These are phyloP conservation scores for Clitocybe nebularis DNA, from an alignment of 1,284 basidiomycete genomes.

Conservation along the genomic window DNA sequence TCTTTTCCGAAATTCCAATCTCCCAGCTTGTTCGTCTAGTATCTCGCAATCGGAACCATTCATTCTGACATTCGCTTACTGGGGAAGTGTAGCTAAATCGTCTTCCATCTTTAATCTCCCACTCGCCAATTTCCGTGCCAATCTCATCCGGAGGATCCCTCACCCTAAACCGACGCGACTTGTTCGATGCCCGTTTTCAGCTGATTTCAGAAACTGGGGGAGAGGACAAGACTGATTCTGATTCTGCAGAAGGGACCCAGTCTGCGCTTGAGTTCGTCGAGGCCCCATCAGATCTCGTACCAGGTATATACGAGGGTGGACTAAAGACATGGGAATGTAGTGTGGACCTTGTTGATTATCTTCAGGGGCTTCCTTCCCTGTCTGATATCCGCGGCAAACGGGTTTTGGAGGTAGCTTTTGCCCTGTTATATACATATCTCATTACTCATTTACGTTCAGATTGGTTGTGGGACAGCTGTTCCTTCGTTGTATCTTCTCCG, in stretches of 20 bases:
- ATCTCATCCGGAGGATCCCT: slow-evolving; percentile 30
- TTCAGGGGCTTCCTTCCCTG: slow-evolving; percentile 28
- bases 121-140: slow-evolving; percentile 50
- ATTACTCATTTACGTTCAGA: slow-evolving; percentile 34
- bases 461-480: slow-evolving; percentile 92
- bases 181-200: slow-evolving; percentile 94
- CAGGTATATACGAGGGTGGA: slow-evolving; percentile 93
- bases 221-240: slow-evolving; percentile 20
- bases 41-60: slow-evolving; percentile 3
- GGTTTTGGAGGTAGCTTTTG: slow-evolving; percentile 57
- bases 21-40: slow-evolving; percentile 29
- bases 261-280: slow-evolving; percentile 61
- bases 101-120: slow-evolving; percentile 57
- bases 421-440: slow-evolving; percentile 1
- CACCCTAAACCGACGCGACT: slow-evolving; percentile 72
- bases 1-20: slow-evolving; percentile 28
- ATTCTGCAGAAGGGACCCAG: slow-evolving; percentile 11
- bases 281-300: slow-evolving; percentile 86
- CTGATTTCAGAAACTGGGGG: slow-evolving; percentile 56
- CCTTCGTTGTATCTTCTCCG: slow-evolving; percentile 76
- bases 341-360: slow-evolving; percentile 74
- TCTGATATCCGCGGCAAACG: slow-evolving; percentile 38
- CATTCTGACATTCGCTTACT: slow-evolving; percentile 2
- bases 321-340: slow-evolving; percentile 98
- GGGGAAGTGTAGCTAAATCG: slow-evolving; percentile 41